A percentile compares a stretch with the other conserved stretches of the same genome.
phyloP scores from a whole-genome alignment of 805 yeast genomes.

The Zygoascus ofunaensis region DNA sequence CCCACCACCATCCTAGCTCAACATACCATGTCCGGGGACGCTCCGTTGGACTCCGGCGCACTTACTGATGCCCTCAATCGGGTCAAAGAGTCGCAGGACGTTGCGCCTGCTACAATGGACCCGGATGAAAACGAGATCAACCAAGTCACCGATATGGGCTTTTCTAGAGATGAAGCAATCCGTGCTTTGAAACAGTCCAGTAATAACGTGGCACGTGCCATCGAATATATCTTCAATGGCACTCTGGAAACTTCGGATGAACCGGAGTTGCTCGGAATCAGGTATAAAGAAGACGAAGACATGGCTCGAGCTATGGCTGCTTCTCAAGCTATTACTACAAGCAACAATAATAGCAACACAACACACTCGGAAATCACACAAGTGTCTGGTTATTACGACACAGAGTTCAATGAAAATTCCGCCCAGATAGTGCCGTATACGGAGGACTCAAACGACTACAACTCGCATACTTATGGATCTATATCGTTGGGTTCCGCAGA shows the following conservation, averaged over 20 bases:
- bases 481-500: conserved; percentile 10
- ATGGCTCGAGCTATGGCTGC: conserved; percentile 1
- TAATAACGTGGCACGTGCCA: conserved; percentile 21
- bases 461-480: conserved; percentile 19
- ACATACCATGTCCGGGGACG: neutral
- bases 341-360: too few species aligned
- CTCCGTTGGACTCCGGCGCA: conserved; percentile 3
- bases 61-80: conserved; percentile 7
- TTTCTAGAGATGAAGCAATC: conserved; percentile 21
- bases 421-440: neutral
- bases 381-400: conserved; percentile 15
- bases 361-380: neutral
- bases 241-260: neutral
- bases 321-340: neutral
- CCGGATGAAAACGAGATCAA: conserved; percentile 11
- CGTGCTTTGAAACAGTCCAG: conserved; percentile 21
- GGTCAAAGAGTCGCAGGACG: conserved; percentile 4
- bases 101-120: neutral
- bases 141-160: conserved; percentile 26
- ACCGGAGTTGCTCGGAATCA: neutral
- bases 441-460: too few species aligned
- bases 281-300: neutral
- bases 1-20: too few species aligned
- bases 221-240: conserved; percentile 23
- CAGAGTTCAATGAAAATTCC: neutral